Base-by-base conservation (phyloP, 2,329 filamentous ascomycete genomes). In the Fusarium mundagurra region DNA sequence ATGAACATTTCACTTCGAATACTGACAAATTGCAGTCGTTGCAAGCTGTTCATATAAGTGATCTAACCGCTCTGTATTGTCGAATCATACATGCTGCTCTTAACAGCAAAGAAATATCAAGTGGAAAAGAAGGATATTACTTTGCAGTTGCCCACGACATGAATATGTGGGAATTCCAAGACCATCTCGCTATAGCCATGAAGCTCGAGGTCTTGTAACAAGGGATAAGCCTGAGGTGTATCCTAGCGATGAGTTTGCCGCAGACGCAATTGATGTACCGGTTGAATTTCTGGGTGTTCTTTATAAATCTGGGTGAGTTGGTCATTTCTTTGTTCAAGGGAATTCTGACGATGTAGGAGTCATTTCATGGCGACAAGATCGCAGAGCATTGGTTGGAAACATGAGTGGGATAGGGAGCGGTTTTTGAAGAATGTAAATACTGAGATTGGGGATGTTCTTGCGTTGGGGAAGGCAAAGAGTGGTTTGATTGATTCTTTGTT, bases 1-100 rank as follows among this genome's bases (percentile, higher is more conserved):
- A 8, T 3, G 4, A 6, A n/a, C 1, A 6, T 10, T 3, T 5
- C 9, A 17, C 1, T 16, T 20, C 9, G n/a, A 3, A 43, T 36
- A 5, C 39, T 58, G 10, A 47, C 9, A 8, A 16, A 10, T 24
- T 36, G 8, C 2, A 33, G 33, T 33, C 27, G 4, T 14, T 58
- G 0, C 41, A 58, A 20, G 27, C 50, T 44, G 17, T 58, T 27
- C 41, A 47, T 3, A 39, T 63, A 4, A 12, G 38, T 4, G 50
- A 57, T 20, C 13, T 57, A 1, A 45, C 31, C 1, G 31, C 38
- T 4, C 10, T 44, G 10, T 55, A 44, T 24, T 36, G 11, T 10
- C 48, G n/a, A 7, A 38, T 62, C 20, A 14, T 55, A n/a, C 20
- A 14, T 2, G 38, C 31, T 29, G 24, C n/a, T 24, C 38, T 62